Evolutionary conservation across 2,329 filamentous ascomycete species (phyloP), one percentile per base, ranked within the genome.

Genomic region (Alternaria metachromatica): DNA sequence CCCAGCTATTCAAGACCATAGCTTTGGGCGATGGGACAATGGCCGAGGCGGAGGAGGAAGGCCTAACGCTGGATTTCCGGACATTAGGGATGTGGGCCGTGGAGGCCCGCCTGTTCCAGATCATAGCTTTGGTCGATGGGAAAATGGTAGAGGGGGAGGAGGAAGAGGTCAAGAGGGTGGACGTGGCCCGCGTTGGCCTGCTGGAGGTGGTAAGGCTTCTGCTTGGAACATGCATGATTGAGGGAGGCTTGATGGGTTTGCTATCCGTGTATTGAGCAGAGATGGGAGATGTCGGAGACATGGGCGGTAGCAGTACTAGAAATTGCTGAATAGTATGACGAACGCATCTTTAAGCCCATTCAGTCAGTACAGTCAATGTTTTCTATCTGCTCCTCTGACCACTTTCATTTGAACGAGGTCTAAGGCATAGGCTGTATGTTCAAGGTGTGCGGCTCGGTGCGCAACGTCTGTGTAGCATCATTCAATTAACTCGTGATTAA

Each of bases 191-290:
- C 37, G n/a, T 41, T 18, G 37, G 37, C 37, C 37, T 18, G 37
- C 4, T 18, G 37, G 8, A 41, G 37, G 37, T 18, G n/a, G 9
- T 10, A 41, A 41, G 37, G 37, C 37, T 41, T 41, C 37, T 41
- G 37, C 37, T 18, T 41, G 37, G 37, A 41, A 41, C 37, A 41
- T 41, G 37, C 37, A 41, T 41, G 37, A 41, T 41, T 41, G 37
- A 41, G 37, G 5, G 9, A 9, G 10, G 15, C 4, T 9, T n/a
- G 33, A 37, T n/a, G 15, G 33, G 33, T 2, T 37, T 37, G 33
- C 5, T 2, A 1, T 37, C 33, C 3, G 15, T 3, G 2, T 3
- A n/a, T n/a, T 7, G 4, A 37, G 7, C 7, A 37, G 33, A 0
- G 4, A 37, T 37, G 33, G 26, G 33, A 37, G 15, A 37, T 37